These are phyloP conservation scores for Nannochloropsis oceanica DNA, from an alignment of 108 stramenopile genomes.

Conservation along the genomic window DNA sequence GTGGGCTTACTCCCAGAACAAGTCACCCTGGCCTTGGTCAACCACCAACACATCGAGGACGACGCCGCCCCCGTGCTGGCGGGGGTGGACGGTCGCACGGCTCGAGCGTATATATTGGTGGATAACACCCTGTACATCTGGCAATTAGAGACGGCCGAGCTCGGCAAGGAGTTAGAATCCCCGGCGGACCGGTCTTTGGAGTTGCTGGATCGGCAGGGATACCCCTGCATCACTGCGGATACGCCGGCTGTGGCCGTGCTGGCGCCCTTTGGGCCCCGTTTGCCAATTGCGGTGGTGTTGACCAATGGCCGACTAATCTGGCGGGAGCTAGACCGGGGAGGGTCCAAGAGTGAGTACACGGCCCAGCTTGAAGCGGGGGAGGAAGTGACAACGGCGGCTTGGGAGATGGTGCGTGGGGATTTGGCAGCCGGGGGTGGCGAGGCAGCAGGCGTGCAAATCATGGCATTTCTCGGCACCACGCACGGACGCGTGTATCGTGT, in stretches of 20 bases:
- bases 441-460: background rate
- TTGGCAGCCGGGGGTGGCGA: background rate
- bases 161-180: background rate
- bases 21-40: background rate
- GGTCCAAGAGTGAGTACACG: background rate
- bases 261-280: background rate
- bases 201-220: background rate
- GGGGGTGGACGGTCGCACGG: background rate
- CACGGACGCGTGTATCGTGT: background rate
- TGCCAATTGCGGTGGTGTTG: background rate
- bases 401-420: background rate
- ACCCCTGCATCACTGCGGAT: background rate
- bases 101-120: background rate
- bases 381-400: background rate
- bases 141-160: background rate
- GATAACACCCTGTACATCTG: background rate
- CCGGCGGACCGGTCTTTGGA: background rate
- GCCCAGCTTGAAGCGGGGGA: background rate
- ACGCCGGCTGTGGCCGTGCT: background rate
- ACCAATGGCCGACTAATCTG: background rate
- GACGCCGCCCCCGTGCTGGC: background rate
- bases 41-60: background rate
- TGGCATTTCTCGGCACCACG: background rate
- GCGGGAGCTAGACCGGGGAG: background rate
- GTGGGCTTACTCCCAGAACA: background rate